Base-by-base conservation (phyloP, 1,139 yeast species). In the Komagataea norvegica region DNA sequence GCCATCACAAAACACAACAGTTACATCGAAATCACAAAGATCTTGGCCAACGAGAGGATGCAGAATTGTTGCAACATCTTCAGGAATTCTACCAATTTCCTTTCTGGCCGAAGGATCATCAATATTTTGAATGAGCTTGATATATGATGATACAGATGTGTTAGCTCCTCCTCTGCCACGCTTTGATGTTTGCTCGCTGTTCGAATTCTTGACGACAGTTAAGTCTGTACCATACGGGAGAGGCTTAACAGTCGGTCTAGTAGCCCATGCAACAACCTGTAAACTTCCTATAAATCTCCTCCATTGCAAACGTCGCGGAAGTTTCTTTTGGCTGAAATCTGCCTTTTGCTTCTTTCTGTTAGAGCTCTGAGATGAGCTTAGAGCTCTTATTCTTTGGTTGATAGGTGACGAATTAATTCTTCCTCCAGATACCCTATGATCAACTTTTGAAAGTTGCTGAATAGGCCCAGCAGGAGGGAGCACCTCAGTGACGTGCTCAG, bases 61-160 rank as follows among this genome's bases (percentile, higher is more conserved):
- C 9, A 88, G 57, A 8, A 81, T 70, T n/a, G 74, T 61, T 0
- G 95, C 87, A 26, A 79, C 63, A 36, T 78, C 84, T 45, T 82
- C 89, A 0, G 88, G 80, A 2, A 87, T 57, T 44, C 95, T 70
- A 0, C 94, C 96, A 26, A 89, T 67, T 54, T 86, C 95, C 43
- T 85, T 55, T 18, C 54, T 45, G 20, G 43, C 45, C 3, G 45
- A 37, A 3, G 52, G 41, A 33, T 57, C 59, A 33, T 49, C 25
- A 9, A 32, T 32, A 34, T 51, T 48, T 28, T 51, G 55, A 3
- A 48, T 26, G 19, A 53, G 33, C 32, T 51, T 53, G 8, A 53
- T 17, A 36, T 40, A 49, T 1, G 55, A 49, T 0, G 51, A 42
- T 6, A 47, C 46, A 43, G 39, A 49, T 42, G 10, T 55, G 46